These are phyloP conservation scores for Ophiostoma populinum DNA, from an alignment of 2,329 filamentous ascomycete genomes.

Conservation along the genomic window DNA sequence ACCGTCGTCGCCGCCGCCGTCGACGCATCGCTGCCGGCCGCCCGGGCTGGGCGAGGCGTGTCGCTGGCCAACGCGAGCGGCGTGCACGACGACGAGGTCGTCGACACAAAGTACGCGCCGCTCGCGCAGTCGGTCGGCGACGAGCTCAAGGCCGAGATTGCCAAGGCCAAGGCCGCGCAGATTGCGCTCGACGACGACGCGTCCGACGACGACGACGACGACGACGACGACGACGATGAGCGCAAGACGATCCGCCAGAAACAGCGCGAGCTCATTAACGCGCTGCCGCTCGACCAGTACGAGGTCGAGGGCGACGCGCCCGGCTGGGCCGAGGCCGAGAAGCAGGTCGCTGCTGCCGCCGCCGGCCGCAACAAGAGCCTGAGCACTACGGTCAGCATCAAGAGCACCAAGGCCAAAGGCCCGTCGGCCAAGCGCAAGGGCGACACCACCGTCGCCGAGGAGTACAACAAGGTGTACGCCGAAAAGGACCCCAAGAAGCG, in stretches of 20 bases:
- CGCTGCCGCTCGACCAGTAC: slow-evolving; percentile 73
- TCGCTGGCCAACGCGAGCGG: slow-evolving; percentile 41
- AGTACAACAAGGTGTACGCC: slow-evolving; percentile 40
- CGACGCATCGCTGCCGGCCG: slow-evolving; percentile 44
- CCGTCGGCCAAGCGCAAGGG: slow-evolving; percentile 49
- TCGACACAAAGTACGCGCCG: slow-evolving; percentile 50
- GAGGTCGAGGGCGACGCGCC: slow-evolving; percentile 45
- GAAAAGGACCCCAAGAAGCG: slow-evolving; percentile 34
- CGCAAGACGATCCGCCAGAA: slow-evolving; percentile 55
- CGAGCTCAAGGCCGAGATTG: slow-evolving; percentile 41
- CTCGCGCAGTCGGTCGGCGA: slow-evolving; percentile 57
- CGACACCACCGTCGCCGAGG: slow-evolving; percentile 34
- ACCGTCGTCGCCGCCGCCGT: slow-evolving; percentile 58
- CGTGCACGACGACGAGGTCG: slow-evolving; percentile 51
- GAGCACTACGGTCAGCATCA: slow-evolving; percentile 56
- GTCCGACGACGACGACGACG: slow-evolving; percentile 57
- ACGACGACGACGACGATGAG: slow-evolving; percentile 62
- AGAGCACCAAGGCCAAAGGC: slow-evolving; percentile 44
- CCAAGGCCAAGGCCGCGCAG: neutral
- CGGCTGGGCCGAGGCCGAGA: slow-evolving; percentile 55
- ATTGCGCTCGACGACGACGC: slow-evolving; percentile 34
- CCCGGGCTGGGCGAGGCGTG: slow-evolving; percentile 33
- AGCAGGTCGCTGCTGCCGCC: slow-evolving; percentile 45
- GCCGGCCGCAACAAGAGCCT: slow-evolving; percentile 26
- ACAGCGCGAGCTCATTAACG: slow-evolving; percentile 65